These are phyloP conservation scores for Xylaria arbuscula DNA, from an alignment of 2,329 filamentous ascomycete species.

Conservation along the genomic window DNA sequence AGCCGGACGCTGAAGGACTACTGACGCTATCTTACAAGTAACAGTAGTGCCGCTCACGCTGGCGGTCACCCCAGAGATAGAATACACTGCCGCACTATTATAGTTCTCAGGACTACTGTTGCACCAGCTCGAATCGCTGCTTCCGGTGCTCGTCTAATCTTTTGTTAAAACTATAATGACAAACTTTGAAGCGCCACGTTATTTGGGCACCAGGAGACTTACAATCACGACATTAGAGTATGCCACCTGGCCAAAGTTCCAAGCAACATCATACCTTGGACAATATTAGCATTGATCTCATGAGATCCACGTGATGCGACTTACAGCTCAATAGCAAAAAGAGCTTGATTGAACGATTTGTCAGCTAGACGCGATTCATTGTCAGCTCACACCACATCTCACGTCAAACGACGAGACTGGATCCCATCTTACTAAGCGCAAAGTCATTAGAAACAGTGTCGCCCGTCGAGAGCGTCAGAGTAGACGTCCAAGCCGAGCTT, in stretches of 20 bases:
- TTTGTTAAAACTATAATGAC: too few relatives aligned
- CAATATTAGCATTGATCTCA: background rate
- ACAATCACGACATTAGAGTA: constrained; percentile 62
- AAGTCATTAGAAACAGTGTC: constrained; percentile 51
- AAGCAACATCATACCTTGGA: constrained; percentile 49
- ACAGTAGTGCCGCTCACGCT: constrained; percentile 50
- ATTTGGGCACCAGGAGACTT: too few relatives aligned
- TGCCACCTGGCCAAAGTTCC: constrained; percentile 55
- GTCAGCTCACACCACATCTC: constrained; percentile 11
- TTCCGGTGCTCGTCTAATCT: constrained; percentile 45
- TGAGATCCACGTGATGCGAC: constrained; percentile 18
- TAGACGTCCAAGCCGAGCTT: constrained; percentile 51
- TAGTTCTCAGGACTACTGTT: constrained; percentile 54
- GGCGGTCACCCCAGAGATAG: constrained; percentile 50
- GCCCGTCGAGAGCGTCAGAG: constrained; percentile 48
- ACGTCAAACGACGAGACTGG: too few relatives aligned
- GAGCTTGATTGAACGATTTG: constrained; percentile 56
- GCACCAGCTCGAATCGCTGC: constrained; percentile 50
- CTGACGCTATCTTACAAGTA: constrained; percentile 58
- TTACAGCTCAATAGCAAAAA: constrained; percentile 56
- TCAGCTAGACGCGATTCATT: constrained; percentile 33
- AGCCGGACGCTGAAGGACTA: constrained; percentile 56
- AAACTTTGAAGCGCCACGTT: too few relatives aligned
- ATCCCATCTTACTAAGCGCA: constrained; percentile 48
- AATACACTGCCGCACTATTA: constrained; percentile 51